phyloP scores from a whole-genome alignment of 2,329 filamentous ascomycete species.

The Tolypocladium ophioglossoides region DNA sequence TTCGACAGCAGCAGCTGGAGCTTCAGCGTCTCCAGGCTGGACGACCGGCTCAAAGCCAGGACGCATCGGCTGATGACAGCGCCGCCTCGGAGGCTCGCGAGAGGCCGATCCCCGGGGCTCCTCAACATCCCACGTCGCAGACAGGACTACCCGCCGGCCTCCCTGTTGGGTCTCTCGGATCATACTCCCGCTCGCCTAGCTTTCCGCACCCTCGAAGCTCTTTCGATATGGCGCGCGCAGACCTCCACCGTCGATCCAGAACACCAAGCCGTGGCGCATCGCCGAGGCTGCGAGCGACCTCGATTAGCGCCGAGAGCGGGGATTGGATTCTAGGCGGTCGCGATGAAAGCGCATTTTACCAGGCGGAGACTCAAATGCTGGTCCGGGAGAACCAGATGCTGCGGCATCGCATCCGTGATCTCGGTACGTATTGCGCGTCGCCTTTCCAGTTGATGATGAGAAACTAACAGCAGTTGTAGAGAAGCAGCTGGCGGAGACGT shows the following conservation, averaged over 20 bases:
- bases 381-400: constrained; percentile 77
- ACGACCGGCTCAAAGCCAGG: constrained; percentile 22
- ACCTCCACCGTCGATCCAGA: constrained; percentile 45
- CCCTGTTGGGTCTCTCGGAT: constrained; percentile 25
- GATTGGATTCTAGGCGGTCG: constrained; percentile 55
- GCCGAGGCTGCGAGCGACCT: constrained; percentile 45
- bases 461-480: constrained; percentile 21
- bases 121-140: constrained; percentile 23
- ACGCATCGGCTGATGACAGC: constrained; percentile 39
- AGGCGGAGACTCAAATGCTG: constrained; percentile 71
- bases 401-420: constrained; percentile 59
- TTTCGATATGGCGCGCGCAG: constrained; percentile 46
- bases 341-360: constrained; percentile 70
- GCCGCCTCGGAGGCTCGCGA: constrained; percentile 31
- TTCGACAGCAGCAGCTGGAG: constrained; percentile 64
- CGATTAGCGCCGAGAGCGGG: constrained; percentile 46
- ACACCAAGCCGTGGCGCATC: constrained; percentile 49
- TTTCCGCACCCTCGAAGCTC: constrained; percentile 43
- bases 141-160: constrained; percentile 10
- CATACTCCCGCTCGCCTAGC: constrained; percentile 40
- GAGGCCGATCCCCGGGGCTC: constrained; percentile 27
- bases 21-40: constrained; percentile 47
- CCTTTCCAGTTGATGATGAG: neutral
- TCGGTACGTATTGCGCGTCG: constrained; percentile 40
- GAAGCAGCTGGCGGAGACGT: constrained; percentile 37